Evolutionary conservation across 2,329 filamentous ascomycete species (phyloP), one percentile per base, ranked within the genome.

Genomic region (Hypoxylon sp.): DNA sequence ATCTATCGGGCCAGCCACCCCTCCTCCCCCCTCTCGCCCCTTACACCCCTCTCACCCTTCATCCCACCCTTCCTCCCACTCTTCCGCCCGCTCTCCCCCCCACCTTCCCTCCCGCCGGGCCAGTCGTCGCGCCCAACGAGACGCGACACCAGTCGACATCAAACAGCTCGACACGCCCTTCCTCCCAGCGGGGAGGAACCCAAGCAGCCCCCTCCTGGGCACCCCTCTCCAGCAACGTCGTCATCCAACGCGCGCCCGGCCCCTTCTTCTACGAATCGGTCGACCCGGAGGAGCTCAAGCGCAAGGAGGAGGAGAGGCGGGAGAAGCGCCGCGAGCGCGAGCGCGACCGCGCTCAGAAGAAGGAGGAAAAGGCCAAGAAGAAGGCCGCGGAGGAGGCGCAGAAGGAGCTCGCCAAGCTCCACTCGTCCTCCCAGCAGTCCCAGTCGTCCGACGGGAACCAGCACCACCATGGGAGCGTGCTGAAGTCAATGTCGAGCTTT

Each of bases 221-320:
- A 0, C 36, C 38, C 5, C n/a, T 10, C 17, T 10, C 19, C 23
- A 30, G 56, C 3, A 49, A 50, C 53, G 7, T 63, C 7, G 56
- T 68, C 14, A 45, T 71, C 9, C 52, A 13, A 0, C 60, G 48
- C 0, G 50, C 63, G 0, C 68, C 68, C 0, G 65, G 68, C 17
- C 68, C 68, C 1, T 71, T 71, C 65, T 45, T 71, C 7, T 71
- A 71, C 57, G 45, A 30, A 28, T n/a, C 63, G 6, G 14, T 32
- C 1, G 58, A 68, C 32, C 56, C 57, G 3, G 66, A 66, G 45
- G 56, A 63, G 34, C n/a, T 62, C 14, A 58, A 62, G 53, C 63
- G 62, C 21, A 34, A 32, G 7, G 53, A 62, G 23, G 55, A 65
- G 5, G 65, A 68, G 50, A 36, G 36, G 11, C 60, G 63, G 5